phyloP scores from a whole-genome alignment of 192 early-diverging fungal species.

The Helicostylum pulchrum region DNA sequence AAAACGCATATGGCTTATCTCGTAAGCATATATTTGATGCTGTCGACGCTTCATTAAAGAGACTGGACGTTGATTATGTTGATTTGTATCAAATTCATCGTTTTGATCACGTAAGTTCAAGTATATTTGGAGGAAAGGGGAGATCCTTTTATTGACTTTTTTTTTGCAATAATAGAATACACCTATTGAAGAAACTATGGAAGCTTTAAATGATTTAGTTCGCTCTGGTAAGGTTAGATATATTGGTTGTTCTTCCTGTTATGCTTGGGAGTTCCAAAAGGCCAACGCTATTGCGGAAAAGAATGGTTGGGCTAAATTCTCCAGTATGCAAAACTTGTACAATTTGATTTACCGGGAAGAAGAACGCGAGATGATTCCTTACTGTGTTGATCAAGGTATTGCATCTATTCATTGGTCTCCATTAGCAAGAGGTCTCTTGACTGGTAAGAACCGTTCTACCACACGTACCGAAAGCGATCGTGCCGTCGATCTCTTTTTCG shows the following conservation, averaged over 20 bases:
- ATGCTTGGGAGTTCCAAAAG: conserved; percentile 48
- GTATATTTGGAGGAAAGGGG: no score
- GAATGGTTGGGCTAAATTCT: conserved; percentile 48
- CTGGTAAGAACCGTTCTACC: conserved; percentile 22
- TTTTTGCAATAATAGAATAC: no score
- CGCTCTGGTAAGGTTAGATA: conserved; percentile 41
- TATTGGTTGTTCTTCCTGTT: conserved; percentile 31
- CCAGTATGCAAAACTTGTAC: conserved; percentile 47
- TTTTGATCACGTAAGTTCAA: conserved; percentile 29
- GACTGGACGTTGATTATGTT: conserved; percentile 42
- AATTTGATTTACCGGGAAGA: conserved; percentile 50
- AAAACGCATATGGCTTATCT: conserved; percentile 28
- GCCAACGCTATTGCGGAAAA: conserved; percentile 45
- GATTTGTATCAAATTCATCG: conserved; percentile 53
- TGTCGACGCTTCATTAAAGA: conserved; percentile 29
- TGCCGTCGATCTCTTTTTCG: neutral
- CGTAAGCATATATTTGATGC: conserved; percentile 33
- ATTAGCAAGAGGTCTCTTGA: conserved; percentile 43
- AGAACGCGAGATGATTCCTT: conserved; percentile 55
- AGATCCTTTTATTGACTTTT: no score
- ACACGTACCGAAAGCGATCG: neutral
- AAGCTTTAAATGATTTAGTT: conserved; percentile 40
- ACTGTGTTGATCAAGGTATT: conserved; percentile 40
- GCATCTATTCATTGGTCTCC: conserved; percentile 48
- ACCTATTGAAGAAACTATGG: conserved; percentile 43